These are phyloP conservation scores for Juglanconis juglandina DNA, from an alignment of 2,329 filamentous ascomycete genomes.

Conservation along the genomic window DNA sequence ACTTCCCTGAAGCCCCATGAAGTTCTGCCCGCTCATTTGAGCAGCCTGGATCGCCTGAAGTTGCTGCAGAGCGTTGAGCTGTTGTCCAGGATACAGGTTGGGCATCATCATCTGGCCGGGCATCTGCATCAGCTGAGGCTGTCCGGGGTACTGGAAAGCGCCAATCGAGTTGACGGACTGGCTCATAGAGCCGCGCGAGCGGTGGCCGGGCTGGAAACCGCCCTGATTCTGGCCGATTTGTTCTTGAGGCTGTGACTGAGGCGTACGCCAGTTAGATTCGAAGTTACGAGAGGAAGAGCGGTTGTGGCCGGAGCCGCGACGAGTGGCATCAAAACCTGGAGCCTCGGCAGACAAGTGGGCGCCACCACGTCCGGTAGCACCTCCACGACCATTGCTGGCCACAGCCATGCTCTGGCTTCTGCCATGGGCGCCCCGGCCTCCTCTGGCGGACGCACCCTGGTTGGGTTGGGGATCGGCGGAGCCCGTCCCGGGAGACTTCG, in stretches of 20 bases:
- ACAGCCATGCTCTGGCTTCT: slow-evolving; percentile 91
- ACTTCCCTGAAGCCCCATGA: slow-evolving; percentile 64
- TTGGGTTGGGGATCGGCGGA: slow-evolving; percentile 37
- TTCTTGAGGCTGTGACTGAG: slow-evolving; percentile 65
- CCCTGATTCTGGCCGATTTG: slow-evolving; percentile 52
- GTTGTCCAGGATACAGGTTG: slow-evolving; percentile 79
- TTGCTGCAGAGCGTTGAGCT: slow-evolving; percentile 83
- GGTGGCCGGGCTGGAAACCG: slow-evolving; percentile 89
- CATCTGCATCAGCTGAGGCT: slow-evolving; percentile 83
- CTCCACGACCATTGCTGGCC: slow-evolving; percentile 55
- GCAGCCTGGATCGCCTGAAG: slow-evolving; percentile 89
- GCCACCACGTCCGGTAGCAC: slow-evolving; percentile 65
- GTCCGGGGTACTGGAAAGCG: slow-evolving; percentile 82
- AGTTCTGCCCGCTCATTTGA: slow-evolving; percentile 73
- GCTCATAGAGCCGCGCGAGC: slow-evolving; percentile 77
- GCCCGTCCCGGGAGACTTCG: slow-evolving; percentile 33
- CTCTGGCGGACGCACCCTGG: slow-evolving; percentile 43
- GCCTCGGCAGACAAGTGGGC: slow-evolving; percentile 51
- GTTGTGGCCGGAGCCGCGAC: slow-evolving; percentile 77
- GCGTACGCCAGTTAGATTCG: slow-evolving; percentile 96
- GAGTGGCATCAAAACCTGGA: slow-evolving; percentile 60
- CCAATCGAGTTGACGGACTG: slow-evolving; percentile 80
- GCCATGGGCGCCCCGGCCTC: slow-evolving; percentile 59
- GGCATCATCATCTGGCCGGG: slow-evolving; percentile 76
- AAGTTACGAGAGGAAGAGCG: slow-evolving; percentile 89